Base-by-base conservation (phyloP, 805 yeast species). In the Candida odintsovae region DNA sequence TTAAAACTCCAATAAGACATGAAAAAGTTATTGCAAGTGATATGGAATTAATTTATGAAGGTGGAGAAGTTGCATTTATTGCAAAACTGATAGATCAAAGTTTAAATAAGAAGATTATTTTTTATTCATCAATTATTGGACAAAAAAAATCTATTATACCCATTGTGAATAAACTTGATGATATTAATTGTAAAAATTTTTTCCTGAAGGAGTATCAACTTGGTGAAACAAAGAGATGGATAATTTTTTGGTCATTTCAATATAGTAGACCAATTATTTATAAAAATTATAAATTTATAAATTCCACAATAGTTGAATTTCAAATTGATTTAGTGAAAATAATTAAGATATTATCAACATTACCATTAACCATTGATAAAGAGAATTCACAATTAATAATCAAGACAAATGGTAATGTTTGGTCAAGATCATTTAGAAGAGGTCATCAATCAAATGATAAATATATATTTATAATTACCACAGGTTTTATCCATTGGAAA, bases 11-110 rank as follows among this genome's bases (percentile, higher is more conserved):
- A 6, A 29, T 52, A 6, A 51, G 61, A 1, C 45, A 55, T 13
- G 56, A 61, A 4, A 16, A 38, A 2, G 67, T 69, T 13, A 36
- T 46, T 2, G 80, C 74, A 1, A 53, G 59, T 4, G 41, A 49
- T 0, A 47, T 48, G 20, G 82, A 77, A 46, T 55, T 77, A 38
- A 53, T 69, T 12, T 72, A 71, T 2, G 44, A 50, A 19, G 80
- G 79, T 2, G 82, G 82, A 4, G 82, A 77, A 42, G 51, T 59
- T 15, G 58, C 48, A 12, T 77, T 77, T 50, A 64, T 73, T 6
- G 23, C 40, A 2, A 53, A 57, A 15, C 58, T 75, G 65, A 57
- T 75, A 11, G 38, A 46, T 5, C 65, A 71, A 43, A 67, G 72
- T 44, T 12, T 52, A 3, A 26, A 44, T 20, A 43, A 45, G 4